Evolutionary conservation across 192 early-diverging fungal species (phyloP), one percentile per base, ranked within the genome.

Genomic region (Gamsiella multidivaricata): DNA sequence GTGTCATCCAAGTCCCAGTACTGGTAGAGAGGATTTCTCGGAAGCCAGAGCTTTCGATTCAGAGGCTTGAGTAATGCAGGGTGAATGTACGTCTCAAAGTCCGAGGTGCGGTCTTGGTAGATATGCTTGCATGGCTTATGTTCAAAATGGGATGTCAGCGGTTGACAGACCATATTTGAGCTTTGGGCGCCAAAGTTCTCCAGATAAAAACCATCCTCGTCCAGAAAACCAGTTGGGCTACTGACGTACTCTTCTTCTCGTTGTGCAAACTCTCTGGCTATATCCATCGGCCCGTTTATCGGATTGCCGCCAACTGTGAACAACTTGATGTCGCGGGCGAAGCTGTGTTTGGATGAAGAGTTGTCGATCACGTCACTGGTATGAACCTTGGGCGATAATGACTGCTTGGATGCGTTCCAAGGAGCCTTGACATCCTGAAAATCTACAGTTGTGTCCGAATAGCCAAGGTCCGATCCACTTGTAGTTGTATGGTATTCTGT

Each of bases 21-120:
- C 23, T 62, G 54, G 41, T 66, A 73, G n/a, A 80, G 62, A 9
- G 83, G 83, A 50, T 84, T 75, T 15, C 29, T 63, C 3, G 83
- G 83, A 25, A 84, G 26, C 75, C 80, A 84, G 14, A 84, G 54
- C 57, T 80, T 81, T 26, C 80, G 65, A 52, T 73, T 73, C 34
- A 84, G 52, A 2, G 75, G 69, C 54, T 81, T 84, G 9, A 84
- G 49, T 33, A 84, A 50, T 14, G 80, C 78, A 23, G 83, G 83
- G n/a, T 84, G 83, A 22, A 72, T 60, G 23, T 84, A 84, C n/a
- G 83, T 82, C 54, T 84, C 80, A 45, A 81, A 81, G 5, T 61
- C 60, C 12, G 83, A 84, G 14, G 65, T 70, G 3, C 69, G 57
- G 34, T 84, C 83, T n/a, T 84, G 80, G 49, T 68, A 73, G 9